A percentile compares a stretch with the other conserved stretches of the same genome.
Conservation (phyloP, 306 rosid genomes). For the Lathyrus sativus region DNA sequence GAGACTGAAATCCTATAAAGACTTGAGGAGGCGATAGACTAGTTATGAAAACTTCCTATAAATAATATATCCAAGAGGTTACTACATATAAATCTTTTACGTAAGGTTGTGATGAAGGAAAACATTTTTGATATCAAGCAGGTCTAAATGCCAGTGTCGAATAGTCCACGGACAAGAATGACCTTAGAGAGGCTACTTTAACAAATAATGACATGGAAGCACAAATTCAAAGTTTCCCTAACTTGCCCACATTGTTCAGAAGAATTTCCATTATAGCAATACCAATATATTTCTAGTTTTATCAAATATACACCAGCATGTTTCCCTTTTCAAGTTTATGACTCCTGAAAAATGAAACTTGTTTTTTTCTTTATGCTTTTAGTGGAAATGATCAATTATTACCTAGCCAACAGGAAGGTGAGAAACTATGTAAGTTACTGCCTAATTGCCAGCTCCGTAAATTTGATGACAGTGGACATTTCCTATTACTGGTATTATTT, state of each 20-base stretch:
- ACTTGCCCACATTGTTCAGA: background rate
- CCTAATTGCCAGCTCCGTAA: constrained; percentile 63
- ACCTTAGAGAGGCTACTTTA: background rate
- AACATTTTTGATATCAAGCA: background rate
- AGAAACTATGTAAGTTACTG: constrained; percentile 51
- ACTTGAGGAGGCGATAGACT: background rate
- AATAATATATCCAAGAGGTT: background rate
- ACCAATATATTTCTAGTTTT: background rate
- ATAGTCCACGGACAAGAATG: background rate
- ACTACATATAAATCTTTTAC: background rate
- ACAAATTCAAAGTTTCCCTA: background rate
- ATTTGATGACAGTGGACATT: constrained; percentile 73
- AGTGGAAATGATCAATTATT: constrained; percentile 80
- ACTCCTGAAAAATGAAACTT: constrained; percentile 33
- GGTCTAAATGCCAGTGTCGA: background rate
- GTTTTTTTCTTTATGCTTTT: constrained; percentile 36
- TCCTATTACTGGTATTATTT: constrained; percentile 74
- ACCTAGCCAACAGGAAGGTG: constrained; percentile 71
- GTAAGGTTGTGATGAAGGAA: background rate
- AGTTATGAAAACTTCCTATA: background rate
- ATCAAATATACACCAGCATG: background rate
- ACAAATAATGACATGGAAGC: background rate
- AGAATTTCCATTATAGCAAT: background rate
- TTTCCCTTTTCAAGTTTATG: constrained; percentile 29
- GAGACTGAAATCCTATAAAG: background rate